Conservation (phyloP, 768 basidiomycete genomes). For the Tulasnella calospora region DNA sequence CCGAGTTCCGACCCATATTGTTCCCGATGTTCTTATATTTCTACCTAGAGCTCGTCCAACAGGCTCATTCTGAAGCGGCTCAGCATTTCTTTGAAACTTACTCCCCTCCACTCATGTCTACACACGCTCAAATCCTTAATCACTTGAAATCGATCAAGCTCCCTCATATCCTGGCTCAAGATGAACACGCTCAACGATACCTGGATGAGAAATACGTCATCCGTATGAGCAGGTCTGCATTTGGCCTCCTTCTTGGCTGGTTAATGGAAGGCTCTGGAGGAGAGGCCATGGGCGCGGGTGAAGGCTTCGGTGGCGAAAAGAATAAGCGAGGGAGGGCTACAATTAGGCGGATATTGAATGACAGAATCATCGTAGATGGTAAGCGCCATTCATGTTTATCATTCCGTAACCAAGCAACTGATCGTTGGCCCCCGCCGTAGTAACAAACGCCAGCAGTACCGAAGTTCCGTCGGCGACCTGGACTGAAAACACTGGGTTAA, state of each 20-base stretch:
- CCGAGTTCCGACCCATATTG: conserved; percentile 87
- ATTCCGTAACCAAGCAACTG: background rate
- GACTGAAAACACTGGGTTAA: conserved; percentile 82
- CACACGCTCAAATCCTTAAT: conserved; percentile 65
- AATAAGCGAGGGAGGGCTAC: conserved; percentile 82
- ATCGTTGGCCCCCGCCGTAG: conserved; percentile 41
- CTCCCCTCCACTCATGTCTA: conserved; percentile 57
- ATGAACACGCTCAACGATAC: conserved; percentile 77
- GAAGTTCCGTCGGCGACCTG: conserved; percentile 59
- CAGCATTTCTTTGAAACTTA: conserved; percentile 69
- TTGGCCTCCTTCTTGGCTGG: conserved; percentile 91
- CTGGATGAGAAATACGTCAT: conserved; percentile 86
- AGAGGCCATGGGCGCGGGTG: conserved; percentile 72
- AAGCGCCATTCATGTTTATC: conserved; percentile 30
- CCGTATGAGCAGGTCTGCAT: conserved; percentile 85
- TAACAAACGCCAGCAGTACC: conserved; percentile 65
- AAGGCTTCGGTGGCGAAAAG: conserved; percentile 73
- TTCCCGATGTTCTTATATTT: conserved; percentile 98
- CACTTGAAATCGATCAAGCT: conserved; percentile 75
- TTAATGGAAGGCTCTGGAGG: conserved; percentile 87
- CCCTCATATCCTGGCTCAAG: conserved; percentile 77
- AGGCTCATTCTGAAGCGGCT: conserved; percentile 88
- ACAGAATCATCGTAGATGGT: conserved; percentile 89
- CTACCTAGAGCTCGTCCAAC: conserved; percentile 88
- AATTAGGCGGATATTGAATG: conserved; percentile 91